A percentile compares a stretch with the other conserved stretches of the same genome.
Conservation (phyloP, 208 protist genomes). For the Leishmania amazonensis region DNA sequence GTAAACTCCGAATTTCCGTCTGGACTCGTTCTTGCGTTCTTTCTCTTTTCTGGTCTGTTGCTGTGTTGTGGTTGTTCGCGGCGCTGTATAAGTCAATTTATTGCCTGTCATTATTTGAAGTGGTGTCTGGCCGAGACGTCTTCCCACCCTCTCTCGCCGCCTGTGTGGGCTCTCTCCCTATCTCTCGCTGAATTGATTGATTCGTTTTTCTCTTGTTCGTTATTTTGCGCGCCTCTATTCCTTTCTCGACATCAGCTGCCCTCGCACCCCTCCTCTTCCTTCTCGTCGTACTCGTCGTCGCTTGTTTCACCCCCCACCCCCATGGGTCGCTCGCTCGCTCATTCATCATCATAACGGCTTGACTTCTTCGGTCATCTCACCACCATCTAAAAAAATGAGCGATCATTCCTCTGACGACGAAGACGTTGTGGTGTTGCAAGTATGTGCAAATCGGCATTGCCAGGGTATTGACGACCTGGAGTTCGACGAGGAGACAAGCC, state of each 20-base stretch:
- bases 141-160: neutral
- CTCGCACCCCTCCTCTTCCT: neutral
- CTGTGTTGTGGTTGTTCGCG: neutral
- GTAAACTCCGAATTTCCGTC: neutral
- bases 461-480: conserved; percentile 75
- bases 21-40: neutral
- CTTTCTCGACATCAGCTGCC: neutral
- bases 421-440: conserved; percentile 79
- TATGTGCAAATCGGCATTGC: conserved; percentile 73
- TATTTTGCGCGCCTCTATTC: neutral
- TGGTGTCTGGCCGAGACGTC: neutral
- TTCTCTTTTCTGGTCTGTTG: neutral
- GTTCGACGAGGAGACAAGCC: conserved; percentile 71
- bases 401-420: conserved; percentile 65
- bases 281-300: neutral
- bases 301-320: neutral
- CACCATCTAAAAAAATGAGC: conserved; percentile 13
- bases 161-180: neutral
- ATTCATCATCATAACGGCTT: too few species aligned
- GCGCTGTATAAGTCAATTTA: neutral
- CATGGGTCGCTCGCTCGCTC: neutral
- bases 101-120: neutral
- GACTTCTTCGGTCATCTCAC: neutral
- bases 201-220: neutral
- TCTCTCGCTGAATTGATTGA: neutral